phyloP scores from a whole-genome alignment of 1,284 basidiomycete genomes.

The Trichosporon coremiiforme region DNA sequence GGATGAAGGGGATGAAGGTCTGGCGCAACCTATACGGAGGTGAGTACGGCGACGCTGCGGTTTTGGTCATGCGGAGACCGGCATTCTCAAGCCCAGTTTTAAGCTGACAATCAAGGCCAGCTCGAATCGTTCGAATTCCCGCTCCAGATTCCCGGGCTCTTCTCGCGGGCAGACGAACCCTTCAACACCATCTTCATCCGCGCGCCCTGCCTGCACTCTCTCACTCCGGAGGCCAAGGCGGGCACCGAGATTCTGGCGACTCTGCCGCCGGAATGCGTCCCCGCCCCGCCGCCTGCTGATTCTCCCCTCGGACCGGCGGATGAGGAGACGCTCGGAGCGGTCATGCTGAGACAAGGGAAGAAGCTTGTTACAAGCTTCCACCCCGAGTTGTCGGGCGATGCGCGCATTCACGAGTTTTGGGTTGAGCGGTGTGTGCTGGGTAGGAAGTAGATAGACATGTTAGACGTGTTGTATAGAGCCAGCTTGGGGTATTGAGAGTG shows the following conservation, averaged over 20 bases:
- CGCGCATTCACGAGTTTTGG: slow-evolving; percentile 75
- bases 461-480: not conserved
- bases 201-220: slow-evolving; percentile 64
- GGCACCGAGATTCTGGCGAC: slow-evolving; percentile 62
- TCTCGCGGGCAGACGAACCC: slow-evolving; percentile 62
- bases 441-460: slow-evolving; percentile 13
- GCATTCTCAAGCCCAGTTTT: too few species aligned
- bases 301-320: slow-evolving; percentile 46
- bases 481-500: not conserved
- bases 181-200: slow-evolving; percentile 94
- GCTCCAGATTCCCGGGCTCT: slow-evolving; percentile 67
- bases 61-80: not conserved
- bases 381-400: slow-evolving; percentile 86
- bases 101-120: slow-evolving; percentile 38
- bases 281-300: slow-evolving; percentile 54
- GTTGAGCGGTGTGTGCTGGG: slow-evolving; percentile 51
- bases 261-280: slow-evolving; percentile 65
- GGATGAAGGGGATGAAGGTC: slow-evolving; percentile 72
- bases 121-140: slow-evolving; percentile 86
- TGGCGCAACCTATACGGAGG: slow-evolving; percentile 81
- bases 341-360: slow-evolving; percentile 81
- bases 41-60: slow-evolving; percentile 59
- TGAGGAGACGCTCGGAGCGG: slow-evolving; percentile 65
- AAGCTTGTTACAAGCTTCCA: slow-evolving; percentile 91
- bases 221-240: slow-evolving; percentile 1